A percentile compares a stretch with the other conserved stretches of the same genome.
Evolutionary conservation across 768 basidiomycete species (phyloP).

Genomic region (Boletus rufocinnamomeus): DNA sequence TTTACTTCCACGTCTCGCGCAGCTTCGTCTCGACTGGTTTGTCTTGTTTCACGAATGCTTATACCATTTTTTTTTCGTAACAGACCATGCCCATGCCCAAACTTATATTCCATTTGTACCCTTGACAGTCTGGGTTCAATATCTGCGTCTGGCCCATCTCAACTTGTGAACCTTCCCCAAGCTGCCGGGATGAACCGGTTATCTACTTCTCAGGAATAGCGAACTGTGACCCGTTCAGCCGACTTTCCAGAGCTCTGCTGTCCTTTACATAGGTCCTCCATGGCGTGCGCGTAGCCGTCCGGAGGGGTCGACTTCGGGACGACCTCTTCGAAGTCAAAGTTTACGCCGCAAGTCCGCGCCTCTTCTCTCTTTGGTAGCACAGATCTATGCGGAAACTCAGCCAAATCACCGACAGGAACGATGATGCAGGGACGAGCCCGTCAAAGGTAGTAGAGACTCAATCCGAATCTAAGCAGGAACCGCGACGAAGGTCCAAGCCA

Average conservation of each 20-base stretch:
- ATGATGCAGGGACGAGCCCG: constrained; percentile 10
- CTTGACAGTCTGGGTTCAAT: constrained; percentile 13
- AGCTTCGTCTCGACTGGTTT: background rate
- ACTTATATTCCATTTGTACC: constrained; percentile 12
- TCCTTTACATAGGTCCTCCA: constrained; percentile 42
- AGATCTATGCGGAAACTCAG: background rate
- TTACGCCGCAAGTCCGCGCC: constrained; percentile 16
- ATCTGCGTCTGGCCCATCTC: constrained; percentile 1
- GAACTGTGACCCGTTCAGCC: constrained; percentile 32
- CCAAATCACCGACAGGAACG: background rate
- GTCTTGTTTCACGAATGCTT: background rate
- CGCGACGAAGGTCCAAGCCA: constrained; percentile 15
- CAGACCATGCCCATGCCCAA: constrained; percentile 35
- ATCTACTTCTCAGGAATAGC: constrained; percentile 5
- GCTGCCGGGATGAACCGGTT: background rate
- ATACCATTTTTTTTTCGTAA: background rate
- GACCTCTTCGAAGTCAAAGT: constrained; percentile 50
- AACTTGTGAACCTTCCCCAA: constrained; percentile 12
- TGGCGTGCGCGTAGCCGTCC: constrained; percentile 37
- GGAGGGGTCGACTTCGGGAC: constrained; percentile 42
- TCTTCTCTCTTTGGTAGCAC: constrained; percentile 13
- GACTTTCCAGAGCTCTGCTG: constrained; percentile 37
- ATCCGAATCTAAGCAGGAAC: constrained; percentile 2
- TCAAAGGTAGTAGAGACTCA: background rate
- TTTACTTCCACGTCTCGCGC: background rate